Evolutionary conservation across 352 stramenopile genomes (phyloP).

Genomic region (Phytopythium kandeliae): DNA sequence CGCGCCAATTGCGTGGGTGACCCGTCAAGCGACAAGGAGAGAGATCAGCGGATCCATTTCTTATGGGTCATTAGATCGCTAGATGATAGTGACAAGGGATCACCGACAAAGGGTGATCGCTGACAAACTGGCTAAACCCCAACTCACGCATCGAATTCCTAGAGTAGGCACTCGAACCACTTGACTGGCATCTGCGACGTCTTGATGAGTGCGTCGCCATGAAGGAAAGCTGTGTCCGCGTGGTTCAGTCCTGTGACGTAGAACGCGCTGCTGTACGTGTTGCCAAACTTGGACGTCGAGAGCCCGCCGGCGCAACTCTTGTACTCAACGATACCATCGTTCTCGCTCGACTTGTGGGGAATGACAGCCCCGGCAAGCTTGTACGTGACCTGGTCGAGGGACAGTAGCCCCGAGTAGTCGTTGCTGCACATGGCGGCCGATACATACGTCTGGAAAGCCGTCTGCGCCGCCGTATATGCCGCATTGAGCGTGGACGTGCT

Average conservation of each 20-base stretch:
- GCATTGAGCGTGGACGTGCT: conserved; percentile 11
- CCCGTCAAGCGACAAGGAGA: no score
- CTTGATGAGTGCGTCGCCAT: conserved; percentile 23
- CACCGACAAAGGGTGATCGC: no score
- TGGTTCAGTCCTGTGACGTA: conserved; percentile 46
- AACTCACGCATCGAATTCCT: conserved; percentile 1
- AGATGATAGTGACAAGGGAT: no score
- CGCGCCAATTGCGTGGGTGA: no score
- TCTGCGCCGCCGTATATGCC: conserved; percentile 21
- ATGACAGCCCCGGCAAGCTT: conserved; percentile 11
- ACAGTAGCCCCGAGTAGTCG: conserved; percentile 23
- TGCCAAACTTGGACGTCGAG: conserved; percentile 22
- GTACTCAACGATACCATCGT: conserved; percentile 36
- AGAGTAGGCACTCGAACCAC: conserved; percentile 41
- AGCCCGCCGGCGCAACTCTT: conserved; percentile 30
- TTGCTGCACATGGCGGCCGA: conserved; percentile 32
- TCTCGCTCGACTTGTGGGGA: conserved; percentile 26
- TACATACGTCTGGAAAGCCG: conserved; percentile 22
- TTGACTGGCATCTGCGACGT: conserved; percentile 29
- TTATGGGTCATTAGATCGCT: no score
- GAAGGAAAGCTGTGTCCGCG: conserved; percentile 33
- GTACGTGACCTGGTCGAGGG: conserved; percentile 17
- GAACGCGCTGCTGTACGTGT: conserved; percentile 22
- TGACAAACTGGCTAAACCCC: neutral
- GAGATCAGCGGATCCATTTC: no score